Evolutionary conservation across 805 yeast genomes (phyloP).

Genomic region (Kazachstania bromeliacearum): DNA sequence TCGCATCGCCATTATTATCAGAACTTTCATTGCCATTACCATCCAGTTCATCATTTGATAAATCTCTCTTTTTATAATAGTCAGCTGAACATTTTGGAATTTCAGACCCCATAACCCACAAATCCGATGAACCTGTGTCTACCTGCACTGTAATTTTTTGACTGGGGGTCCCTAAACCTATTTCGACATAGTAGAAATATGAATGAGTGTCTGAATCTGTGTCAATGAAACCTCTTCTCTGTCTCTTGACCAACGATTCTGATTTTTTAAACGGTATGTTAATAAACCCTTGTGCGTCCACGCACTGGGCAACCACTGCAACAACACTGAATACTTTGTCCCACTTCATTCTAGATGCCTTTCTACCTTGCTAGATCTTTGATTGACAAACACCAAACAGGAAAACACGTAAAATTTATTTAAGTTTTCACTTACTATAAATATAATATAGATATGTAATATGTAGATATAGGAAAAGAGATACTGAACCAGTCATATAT

Average conservation of each 20-base stretch:
- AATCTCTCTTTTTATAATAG: neutral
- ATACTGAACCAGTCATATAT: no score
- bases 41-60: neutral
- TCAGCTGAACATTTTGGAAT: slow-evolving; percentile 28
- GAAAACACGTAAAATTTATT: no score
- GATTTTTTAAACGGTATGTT: slow-evolving; percentile 16
- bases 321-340: neutral
- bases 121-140: slow-evolving; percentile 71
- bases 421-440: no score
- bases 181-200: slow-evolving; percentile 37
- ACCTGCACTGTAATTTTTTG: slow-evolving; percentile 47
- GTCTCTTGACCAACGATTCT: slow-evolving; percentile 14
- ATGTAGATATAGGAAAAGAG: no score
- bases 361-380: no score
- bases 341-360: no score
- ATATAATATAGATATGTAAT: no score
- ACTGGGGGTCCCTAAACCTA: slow-evolving; percentile 47
- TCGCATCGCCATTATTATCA: neutral
- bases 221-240: slow-evolving; percentile 4
- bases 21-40: neutral
- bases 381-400: no score
- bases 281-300: slow-evolving; percentile 3
- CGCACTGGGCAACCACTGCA: neutral
- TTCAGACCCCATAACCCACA: slow-evolving; percentile 40
- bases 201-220: slow-evolving; percentile 28